Conservation (phyloP, 768 basidiomycete species). For the Agrocybe pediades region DNA sequence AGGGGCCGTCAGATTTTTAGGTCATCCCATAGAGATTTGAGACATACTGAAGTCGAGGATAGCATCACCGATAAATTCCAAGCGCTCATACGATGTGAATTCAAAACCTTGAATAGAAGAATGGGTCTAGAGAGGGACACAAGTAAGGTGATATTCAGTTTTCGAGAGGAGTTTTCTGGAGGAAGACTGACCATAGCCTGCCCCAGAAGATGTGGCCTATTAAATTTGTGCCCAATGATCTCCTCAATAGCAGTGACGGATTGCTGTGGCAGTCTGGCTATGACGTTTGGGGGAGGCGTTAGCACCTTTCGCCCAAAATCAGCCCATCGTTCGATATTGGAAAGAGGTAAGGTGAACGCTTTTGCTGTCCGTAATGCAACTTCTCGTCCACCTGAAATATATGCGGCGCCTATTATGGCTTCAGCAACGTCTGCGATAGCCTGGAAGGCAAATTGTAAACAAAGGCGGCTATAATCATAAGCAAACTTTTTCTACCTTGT, state of each 20-base stretch:
- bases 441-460: slow-evolving; percentile 34
- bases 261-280: slow-evolving; percentile 46
- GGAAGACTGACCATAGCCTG: slow-evolving; percentile 65
- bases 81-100: slow-evolving; percentile 65
- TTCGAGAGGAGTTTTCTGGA: background rate
- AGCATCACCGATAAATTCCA: slow-evolving; percentile 88
- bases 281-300: slow-evolving; percentile 43
- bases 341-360: slow-evolving; percentile 65
- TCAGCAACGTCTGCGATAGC: slow-evolving; percentile 84
- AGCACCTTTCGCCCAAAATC: slow-evolving; percentile 62
- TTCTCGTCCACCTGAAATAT: slow-evolving; percentile 71
- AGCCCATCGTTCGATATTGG: slow-evolving; percentile 65
- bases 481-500: slow-evolving; percentile 59
- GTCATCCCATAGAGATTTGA: background rate
- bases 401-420: slow-evolving; percentile 83
- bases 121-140: slow-evolving; percentile 67
- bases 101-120: slow-evolving; percentile 58
- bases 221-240: slow-evolving; percentile 66
- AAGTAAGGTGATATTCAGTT: background rate
- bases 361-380: slow-evolving; percentile 65
- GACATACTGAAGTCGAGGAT: slow-evolving; percentile 78
- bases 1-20: background rate
- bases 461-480: background rate
- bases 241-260: slow-evolving; percentile 58
- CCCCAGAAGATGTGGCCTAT: slow-evolving; percentile 60